Conservation (phyloP, 129 eudicot genomes). For the Oenanthe sinensis region DNA sequence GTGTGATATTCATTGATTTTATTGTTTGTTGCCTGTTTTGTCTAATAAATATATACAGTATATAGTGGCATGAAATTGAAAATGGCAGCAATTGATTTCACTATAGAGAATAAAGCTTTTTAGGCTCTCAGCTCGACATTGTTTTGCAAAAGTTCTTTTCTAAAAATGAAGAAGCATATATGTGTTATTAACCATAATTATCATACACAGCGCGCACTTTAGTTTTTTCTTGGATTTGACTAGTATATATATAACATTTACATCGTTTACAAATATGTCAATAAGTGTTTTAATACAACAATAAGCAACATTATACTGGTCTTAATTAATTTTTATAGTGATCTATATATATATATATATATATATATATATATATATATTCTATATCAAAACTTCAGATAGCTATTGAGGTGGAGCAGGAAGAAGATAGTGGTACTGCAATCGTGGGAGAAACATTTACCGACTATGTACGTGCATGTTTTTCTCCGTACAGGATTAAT, state of each 20-base stretch:
- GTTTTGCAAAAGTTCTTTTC: not conserved
- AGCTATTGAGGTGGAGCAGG: slow-evolving; percentile 93
- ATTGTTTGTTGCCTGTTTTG: no score
- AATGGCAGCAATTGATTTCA: no score
- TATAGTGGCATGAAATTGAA: no score
- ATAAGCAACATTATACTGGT: not conserved
- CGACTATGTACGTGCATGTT: slow-evolving; percentile 66
- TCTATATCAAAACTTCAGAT: slow-evolving; percentile 40
- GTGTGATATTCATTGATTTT: no score
- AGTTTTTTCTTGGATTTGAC: not conserved
- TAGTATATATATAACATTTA: not conserved
- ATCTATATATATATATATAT: not conserved
- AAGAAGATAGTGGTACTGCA: slow-evolving; percentile 85
- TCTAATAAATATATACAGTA: no score
- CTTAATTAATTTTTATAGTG: not conserved
- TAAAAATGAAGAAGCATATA: not conserved
- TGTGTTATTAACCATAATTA: not conserved
- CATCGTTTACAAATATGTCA: not conserved
- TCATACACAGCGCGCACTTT: not conserved
- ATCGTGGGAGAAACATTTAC: slow-evolving; percentile 90
- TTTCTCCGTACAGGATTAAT: not conserved
- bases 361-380: not conserved
- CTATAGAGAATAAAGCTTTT: no score
- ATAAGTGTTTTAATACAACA: not conserved
- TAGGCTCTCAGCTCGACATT: no score